Base-by-base conservation (phyloP, 257 asterid species). In the Solanum virginianum region DNA sequence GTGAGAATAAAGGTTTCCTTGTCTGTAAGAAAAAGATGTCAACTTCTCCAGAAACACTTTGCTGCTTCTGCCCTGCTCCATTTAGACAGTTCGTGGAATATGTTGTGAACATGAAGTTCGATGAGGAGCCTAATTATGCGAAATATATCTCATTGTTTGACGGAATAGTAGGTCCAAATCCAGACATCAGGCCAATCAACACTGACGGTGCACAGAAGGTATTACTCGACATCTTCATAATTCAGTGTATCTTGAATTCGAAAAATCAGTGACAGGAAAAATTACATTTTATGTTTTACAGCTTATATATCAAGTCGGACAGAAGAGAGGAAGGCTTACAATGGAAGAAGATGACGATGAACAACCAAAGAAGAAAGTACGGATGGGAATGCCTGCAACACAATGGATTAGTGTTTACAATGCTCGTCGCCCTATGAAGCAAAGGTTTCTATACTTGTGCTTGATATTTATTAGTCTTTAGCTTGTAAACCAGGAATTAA, bases 21-120 rank as follows among this genome's bases (percentile, higher is more conserved):
- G 92, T 92, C 70, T 90, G 93, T 88, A 90, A 90, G 85, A 90
- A 89, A 90, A 92, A 92, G 88, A 92, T 92, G 93, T 86, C 89
- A 55, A 92, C 91, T 81, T 90, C 94, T 82, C 91, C 94, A 32
- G 91, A 92, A 80, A 80, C 89, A 60, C 92, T 92, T 59, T 92
- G 93, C 85, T 88, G 87, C 88, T 81, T 83, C 85, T 89, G 91
- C 87, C 93, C 94, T 22, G 87, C 84, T 60, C 93, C 94, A 62
- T 92, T 92, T 84, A 36, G 41, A 36, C 41, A 36, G 41, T 36
- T 36, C 41, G 41, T 36, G 6, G 41, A 36, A 36, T 36, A 36
- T 36, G 41, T 36, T 36, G 41, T 36, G 41, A 36, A 36, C 41
- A 4, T 36, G 41, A 36, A 36, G 41, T 36, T 36, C 41, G 41